Conservation (phyloP, 2,329 filamentous ascomycete species). For the Xylariaceae sp. region DNA sequence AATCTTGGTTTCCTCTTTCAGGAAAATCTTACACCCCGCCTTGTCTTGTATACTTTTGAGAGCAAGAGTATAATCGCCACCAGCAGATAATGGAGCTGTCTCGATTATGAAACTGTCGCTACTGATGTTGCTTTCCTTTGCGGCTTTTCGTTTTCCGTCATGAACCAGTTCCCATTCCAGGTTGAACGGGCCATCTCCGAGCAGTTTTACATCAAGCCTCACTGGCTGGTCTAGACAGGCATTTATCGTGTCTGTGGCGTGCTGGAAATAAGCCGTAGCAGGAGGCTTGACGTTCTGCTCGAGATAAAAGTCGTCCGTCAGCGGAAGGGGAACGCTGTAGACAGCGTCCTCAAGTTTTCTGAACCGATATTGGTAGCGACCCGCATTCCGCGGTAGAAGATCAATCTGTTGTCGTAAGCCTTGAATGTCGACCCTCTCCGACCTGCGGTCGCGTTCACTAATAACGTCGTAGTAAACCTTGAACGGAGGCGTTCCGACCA, state of each 20-base stretch:
- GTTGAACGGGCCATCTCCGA: constrained; percentile 85
- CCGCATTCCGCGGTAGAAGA: constrained; percentile 79
- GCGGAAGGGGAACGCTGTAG: constrained; percentile 64
- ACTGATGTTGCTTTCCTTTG: constrained; percentile 68
- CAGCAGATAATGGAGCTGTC: constrained; percentile 75
- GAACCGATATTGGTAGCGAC: constrained; percentile 87
- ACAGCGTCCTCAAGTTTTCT: constrained; percentile 80
- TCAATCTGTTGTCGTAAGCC: constrained; percentile 84
- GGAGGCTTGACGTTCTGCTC: constrained; percentile 94
- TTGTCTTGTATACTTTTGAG: constrained; percentile 86
- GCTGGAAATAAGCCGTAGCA: constrained; percentile 76
- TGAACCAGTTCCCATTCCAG: constrained; percentile 93
- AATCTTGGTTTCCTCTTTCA: constrained; percentile 86
- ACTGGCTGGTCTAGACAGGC: constrained; percentile 85
- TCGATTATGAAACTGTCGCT: constrained; percentile 70
- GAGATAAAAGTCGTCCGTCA: constrained; percentile 50
- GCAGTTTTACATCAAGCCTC: constrained; percentile 73
- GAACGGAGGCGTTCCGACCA: constrained; percentile 93
- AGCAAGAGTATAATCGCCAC: constrained; percentile 88
- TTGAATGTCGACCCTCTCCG: constrained; percentile 63
- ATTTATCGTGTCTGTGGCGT: constrained; percentile 59
- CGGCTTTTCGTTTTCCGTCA: constrained; percentile 80
- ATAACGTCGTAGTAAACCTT: constrained; percentile 77
- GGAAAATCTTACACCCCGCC: constrained; percentile 82
- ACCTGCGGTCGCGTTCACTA: constrained; percentile 62